These are phyloP conservation scores for Wickerhamiella dianesei DNA, from an alignment of 805 yeast species.

Conservation along the genomic window DNA sequence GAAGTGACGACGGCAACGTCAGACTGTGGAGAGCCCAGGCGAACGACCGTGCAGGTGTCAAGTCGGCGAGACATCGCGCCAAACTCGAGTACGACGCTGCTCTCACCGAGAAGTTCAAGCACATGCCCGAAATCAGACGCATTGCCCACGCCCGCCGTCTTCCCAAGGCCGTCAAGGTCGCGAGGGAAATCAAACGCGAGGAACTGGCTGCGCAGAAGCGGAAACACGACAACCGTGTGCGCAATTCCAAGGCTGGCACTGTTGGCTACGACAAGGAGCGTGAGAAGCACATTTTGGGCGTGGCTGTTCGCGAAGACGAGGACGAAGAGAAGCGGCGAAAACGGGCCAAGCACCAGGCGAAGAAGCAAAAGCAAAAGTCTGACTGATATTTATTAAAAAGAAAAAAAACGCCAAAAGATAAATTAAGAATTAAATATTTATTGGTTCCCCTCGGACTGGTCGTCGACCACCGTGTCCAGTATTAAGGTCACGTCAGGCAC, in stretches of 20 bases:
- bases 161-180: constrained; percentile 77
- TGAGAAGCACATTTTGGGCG: constrained; percentile 74
- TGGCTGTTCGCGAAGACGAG: constrained; percentile 33
- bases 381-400: constrained; percentile 1
- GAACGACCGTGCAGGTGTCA: constrained; percentile 68
- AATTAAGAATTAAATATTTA: not conserved
- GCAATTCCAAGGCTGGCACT: constrained; percentile 46
- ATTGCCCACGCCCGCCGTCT: constrained; percentile 86
- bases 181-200: constrained; percentile 66
- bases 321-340: not conserved
- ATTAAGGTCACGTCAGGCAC: constrained; percentile 81
- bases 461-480: constrained; percentile 35
- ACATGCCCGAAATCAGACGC: constrained; percentile 91
- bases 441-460: constrained; percentile 8
- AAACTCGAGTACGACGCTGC: constrained; percentile 85
- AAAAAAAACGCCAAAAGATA: not conserved
- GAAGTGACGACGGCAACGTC: constrained; percentile 93
- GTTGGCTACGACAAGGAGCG: constrained; percentile 47
- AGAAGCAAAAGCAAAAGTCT: not conserved
- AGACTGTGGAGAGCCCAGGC: constrained; percentile 87
- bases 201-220: constrained; percentile 64
- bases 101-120: constrained; percentile 79
- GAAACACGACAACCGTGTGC: constrained; percentile 71
- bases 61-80: constrained; percentile 64
- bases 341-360: not conserved